These are phyloP conservation scores for Fraxinus paxiana DNA, from an alignment of 305 asterid genomes.

Conservation along the genomic window DNA sequence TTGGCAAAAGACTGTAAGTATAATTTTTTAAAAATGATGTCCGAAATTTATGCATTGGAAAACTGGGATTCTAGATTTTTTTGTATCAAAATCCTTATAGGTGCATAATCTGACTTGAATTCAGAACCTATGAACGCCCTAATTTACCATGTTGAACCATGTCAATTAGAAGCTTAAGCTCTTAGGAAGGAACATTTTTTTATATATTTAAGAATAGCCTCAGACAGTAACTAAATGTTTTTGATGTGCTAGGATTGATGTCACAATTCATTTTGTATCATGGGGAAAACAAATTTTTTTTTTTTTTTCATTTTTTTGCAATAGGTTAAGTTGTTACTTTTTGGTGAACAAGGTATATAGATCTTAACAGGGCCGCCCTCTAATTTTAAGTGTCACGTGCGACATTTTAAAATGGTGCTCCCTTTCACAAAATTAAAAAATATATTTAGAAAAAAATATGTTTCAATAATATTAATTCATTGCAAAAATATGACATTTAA, in stretches of 20 bases:
- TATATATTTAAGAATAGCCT: background rate
- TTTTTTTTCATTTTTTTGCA: background rate
- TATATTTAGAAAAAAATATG: too few species aligned
- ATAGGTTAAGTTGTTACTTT: background rate
- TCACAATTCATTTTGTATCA: background rate
- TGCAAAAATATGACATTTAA: too few species aligned
- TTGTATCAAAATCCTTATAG: background rate
- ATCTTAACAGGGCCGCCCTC: background rate
- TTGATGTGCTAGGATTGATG: background rate
- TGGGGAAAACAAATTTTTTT: background rate
- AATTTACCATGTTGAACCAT: background rate
- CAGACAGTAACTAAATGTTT: background rate
- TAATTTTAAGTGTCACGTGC: too few species aligned
- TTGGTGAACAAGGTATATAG: background rate
- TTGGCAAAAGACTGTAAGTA: constrained; percentile 46
- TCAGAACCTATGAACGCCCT: background rate
- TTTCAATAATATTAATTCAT: too few species aligned
- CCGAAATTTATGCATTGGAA: background rate
- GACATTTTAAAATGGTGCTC: too few species aligned
- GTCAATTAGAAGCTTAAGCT: background rate
- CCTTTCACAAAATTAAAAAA: too few species aligned
- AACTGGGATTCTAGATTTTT: background rate
- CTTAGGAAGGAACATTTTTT: background rate
- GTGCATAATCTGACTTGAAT: background rate
- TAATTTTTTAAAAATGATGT: background rate